phyloP scores from a whole-genome alignment of 2,329 filamentous ascomycete species.

The Macrophomina pseudophaseolina region DNA sequence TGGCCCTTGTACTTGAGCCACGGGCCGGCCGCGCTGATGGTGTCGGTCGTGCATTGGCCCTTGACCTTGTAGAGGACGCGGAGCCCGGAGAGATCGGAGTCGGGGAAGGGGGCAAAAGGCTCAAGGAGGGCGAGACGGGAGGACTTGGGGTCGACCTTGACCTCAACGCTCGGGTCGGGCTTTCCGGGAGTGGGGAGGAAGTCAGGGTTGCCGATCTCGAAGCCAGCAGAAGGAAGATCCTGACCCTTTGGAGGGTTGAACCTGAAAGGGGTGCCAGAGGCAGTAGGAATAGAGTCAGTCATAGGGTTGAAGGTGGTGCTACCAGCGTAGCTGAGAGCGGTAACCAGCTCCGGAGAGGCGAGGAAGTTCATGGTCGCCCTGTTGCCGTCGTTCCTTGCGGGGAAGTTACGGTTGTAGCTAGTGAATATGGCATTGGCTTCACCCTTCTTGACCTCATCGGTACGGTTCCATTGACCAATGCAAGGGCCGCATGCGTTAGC shows the following conservation, averaged over 20 bases:
- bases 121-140: constrained; percentile 89
- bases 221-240: constrained; percentile 71
- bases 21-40: constrained; percentile 93
- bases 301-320: constrained; percentile 95
- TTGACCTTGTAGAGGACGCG: constrained; percentile 94
- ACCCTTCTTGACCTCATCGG: constrained; percentile 82
- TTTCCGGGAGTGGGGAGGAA: constrained; percentile 75
- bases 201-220: constrained; percentile 75
- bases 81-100: constrained; percentile 73
- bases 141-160: constrained; percentile 85
- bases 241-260: constrained; percentile 75
- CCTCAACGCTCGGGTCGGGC: constrained; percentile 71
- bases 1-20: constrained; percentile 99
- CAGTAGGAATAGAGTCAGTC: constrained; percentile 80
- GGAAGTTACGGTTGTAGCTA: constrained; percentile 98
- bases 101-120: constrained; percentile 84
- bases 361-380: constrained; percentile 98
- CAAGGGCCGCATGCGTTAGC: constrained; percentile 94
- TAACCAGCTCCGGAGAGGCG: constrained; percentile 94
- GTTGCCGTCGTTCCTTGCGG: constrained; percentile 95
- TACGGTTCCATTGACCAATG: constrained; percentile 94
- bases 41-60: constrained; percentile 98
- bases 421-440: constrained; percentile 93
- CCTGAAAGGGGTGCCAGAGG: constrained; percentile 80
- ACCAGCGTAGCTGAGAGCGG: constrained; percentile 92